Evolutionary conservation across 2,329 filamentous ascomycete genomes (phyloP), one percentile per base, ranked within the genome.

Genomic region (Juglanconis juglandina): DNA sequence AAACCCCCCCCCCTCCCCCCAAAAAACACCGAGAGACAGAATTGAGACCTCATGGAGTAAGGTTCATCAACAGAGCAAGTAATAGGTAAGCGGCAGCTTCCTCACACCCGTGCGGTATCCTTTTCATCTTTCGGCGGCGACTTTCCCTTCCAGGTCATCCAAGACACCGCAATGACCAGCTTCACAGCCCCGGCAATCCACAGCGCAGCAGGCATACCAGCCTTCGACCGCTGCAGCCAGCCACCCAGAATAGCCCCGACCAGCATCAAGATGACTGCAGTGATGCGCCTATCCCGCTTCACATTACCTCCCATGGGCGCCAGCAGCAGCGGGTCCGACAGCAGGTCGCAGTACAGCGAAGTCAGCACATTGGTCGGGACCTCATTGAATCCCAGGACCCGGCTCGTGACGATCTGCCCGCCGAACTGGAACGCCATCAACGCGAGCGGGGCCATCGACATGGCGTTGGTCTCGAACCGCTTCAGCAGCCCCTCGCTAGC

Each of bases 311-410:
- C 62, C 6, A 73, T 42, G 3, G 76, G 68, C 3, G 73, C 77
- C n/a, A 83, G 71, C 10, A 84, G 71, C 53, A 75, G 68, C 10
- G 77, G 77, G 66, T 85, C 82, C 50, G 79, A 80, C 63, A 82
- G 76, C 42, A 84, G 63, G 63, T 84, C 82, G 67, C 79, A 82
- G 63, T 83, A 81, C 6, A 82, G 70, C 54, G 76, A 81, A 3
- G 82, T 85, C 61, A 85, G 69, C 14, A 85, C 82, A 56, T 80
- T 82, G 1, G 82, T 82, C 2, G 82, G 82, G 57, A 85, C 75
- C 68, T 84, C 82, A 64, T 79, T 78, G 64, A 80, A 79, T 5
- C 81, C 81, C 34, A 85, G 71, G 4, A 79, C 70, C 44, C 82
- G 74, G 33, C 76, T 79, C 44, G 77, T 79, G 34, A 82, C 81